Base-by-base conservation (phyloP, 83 land plant species). In the Picea abies region DNA sequence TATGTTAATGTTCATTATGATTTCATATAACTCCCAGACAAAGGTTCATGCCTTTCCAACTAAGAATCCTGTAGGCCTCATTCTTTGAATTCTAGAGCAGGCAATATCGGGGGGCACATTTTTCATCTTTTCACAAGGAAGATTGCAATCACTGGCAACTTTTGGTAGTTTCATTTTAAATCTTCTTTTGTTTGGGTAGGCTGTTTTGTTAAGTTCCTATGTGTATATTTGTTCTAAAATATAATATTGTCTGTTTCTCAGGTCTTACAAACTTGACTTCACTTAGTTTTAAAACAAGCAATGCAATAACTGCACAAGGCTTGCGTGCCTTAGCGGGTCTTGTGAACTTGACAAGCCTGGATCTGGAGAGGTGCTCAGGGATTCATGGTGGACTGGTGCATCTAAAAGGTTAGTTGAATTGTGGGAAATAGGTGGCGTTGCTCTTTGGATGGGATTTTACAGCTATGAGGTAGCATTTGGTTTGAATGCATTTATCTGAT, bases 351-450 rank as follows among this genome's bases (percentile, higher is more conserved):
- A 87, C 85, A 65, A 85, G 83, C 63, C 86, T 98, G 85, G 97
- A 98, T 84, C 84, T 98, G 66, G 99, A 98, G 82, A 87, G 94
- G 84, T 96, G 98, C 62, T 85, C 94, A 10, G 82, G 81, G 4
- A 96, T 98, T 76, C 96, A 96, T 92, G 99, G 98, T 75, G 98
- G 99, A 35, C 87, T 97, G 41, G 87, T 90, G 79, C 88, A 96
- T 89, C 79, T 96, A 4, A 90, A 84, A 90, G 99, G 99, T 96
- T 67, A 20, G 23, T 52, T 52, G 56, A 52, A 52, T 52, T 52
- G 56, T 52, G 56, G 56, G 56, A 52, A 52, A 52, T 52, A 52
- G 56, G 56, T 52, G 56, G 14, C 14, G 2, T 52, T 1, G 56
- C 10, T 49, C 56, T 49, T 49, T 11, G 14, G 56, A 52, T 52